phyloP scores from a whole-genome alignment of 148 eudicot species.

The Silene uniflora region DNA sequence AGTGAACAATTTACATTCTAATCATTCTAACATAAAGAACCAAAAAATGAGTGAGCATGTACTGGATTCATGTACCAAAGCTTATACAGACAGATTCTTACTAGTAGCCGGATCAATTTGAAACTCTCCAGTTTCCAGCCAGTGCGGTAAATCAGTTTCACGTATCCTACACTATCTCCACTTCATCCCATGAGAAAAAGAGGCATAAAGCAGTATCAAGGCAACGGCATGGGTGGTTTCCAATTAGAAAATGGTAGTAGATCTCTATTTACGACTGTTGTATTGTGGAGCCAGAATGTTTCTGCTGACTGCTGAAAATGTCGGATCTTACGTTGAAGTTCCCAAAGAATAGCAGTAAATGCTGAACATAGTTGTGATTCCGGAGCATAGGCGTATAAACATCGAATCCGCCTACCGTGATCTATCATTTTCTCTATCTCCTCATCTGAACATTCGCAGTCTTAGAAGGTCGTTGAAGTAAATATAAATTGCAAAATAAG shows the following conservation, averaged over 20 bases:
- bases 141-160: not conserved
- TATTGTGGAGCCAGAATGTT: slow-evolving; percentile 92
- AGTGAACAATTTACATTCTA: not conserved
- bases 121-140: not conserved
- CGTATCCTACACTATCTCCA: not conserved
- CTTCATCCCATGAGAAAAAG: not conserved
- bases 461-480: not conserved
- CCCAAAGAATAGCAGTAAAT: slow-evolving; percentile 75
- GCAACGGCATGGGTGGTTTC: slow-evolving; percentile 87
- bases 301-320: slow-evolving; percentile 83
- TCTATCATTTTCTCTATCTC: slow-evolving; percentile 77
- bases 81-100: not conserved
- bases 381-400: slow-evolving; percentile 75
- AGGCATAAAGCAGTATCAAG: slow-evolving; percentile 29
- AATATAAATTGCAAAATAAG: not conserved
- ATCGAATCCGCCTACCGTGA: slow-evolving; percentile 62
- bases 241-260: slow-evolving; percentile 65
- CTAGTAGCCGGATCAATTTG: not conserved
- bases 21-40: not conserved
- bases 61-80: not conserved
- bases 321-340: slow-evolving; percentile 80
- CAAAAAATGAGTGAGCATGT: not conserved
- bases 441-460: slow-evolving; percentile 46
- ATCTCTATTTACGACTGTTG: slow-evolving; percentile 63
- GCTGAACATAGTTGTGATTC: slow-evolving; percentile 85